phyloP scores from a whole-genome alignment of 345 rosid genomes.

The Gossypium australe region DNA sequence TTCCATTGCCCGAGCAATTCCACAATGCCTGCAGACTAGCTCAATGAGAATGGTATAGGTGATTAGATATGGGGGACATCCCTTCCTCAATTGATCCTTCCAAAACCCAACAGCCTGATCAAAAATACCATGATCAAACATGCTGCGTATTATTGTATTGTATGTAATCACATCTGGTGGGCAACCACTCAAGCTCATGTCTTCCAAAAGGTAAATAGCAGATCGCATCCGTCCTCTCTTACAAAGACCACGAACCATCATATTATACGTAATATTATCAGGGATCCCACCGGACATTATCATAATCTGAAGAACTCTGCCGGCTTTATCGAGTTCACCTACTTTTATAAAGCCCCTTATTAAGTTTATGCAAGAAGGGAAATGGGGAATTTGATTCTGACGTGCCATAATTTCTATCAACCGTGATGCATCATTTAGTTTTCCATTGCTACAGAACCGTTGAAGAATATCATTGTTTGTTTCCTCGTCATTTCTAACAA shows the following conservation, averaged over 20 bases:
- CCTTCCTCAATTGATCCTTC: conserved; percentile 60
- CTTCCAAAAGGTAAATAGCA: conserved; percentile 58
- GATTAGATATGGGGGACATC: conserved; percentile 69
- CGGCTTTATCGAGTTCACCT: conserved; percentile 54
- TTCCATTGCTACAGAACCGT: conserved; percentile 50
- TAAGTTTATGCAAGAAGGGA: conserved; percentile 61
- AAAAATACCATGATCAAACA: conserved; percentile 52
- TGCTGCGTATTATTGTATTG: conserved; percentile 60
- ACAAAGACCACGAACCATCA: conserved; percentile 69
- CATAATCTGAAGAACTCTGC: conserved; percentile 51
- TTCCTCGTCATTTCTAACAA: conserved; percentile 48
- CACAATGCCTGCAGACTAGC: conserved; percentile 66
- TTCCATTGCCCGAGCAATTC: conserved; percentile 59
- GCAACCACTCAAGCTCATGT: conserved; percentile 77
- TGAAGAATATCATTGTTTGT: conserved; percentile 64
- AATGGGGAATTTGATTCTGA: conserved; percentile 66
- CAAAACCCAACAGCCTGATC: conserved; percentile 66
- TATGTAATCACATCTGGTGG: conserved; percentile 78
- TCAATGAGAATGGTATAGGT: conserved; percentile 65
- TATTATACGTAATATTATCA: conserved; percentile 73
- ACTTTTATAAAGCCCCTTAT: conserved; percentile 58
- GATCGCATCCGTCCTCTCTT: conserved; percentile 46
- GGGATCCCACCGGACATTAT: conserved; percentile 83
- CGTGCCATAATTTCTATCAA: conserved; percentile 74
- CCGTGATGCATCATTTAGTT: conserved; percentile 47